Base-by-base conservation (phyloP, 164 flowering plant genomes). In the Taxillus chinensis region DNA sequence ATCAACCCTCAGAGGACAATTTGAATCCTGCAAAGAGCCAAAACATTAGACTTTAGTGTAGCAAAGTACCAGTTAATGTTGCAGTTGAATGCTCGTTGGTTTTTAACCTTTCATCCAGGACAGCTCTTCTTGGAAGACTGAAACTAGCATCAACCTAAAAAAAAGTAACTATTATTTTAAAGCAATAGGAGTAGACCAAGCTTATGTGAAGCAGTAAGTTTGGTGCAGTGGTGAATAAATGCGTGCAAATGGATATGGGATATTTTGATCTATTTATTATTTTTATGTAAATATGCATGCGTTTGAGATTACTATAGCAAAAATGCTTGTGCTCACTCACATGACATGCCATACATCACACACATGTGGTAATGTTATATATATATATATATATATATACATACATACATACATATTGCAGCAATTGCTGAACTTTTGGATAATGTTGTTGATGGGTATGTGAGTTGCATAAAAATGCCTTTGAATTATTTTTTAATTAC, bases 371-470 rank as follows among this genome's bases (percentile, higher is more conserved):
- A 27, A 27, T 27, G 27, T 27, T 27, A 0, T 27, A 0, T 27
- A 27, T 27, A n/a, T n/a, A n/a, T 27, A 0, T 27, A 27, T 27
- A 27, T 27, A 27, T 27, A 27, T 27, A 27, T 27, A 27, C 2
- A 27, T 27, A 27, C 2, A 27, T 27, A 27, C 2, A 59, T 45
- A 10, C 59, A 43, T 15, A 49, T 27, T 74, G 78, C 86, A 91
- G 98, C 98, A 52, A 86, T 91, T 65, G 98, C 96, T 38, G 98
- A 91, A 81, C 95, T 89, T 43, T 54, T 91, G 79, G 96, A 91
- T 59, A 89, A 89, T 82, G 88, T 92, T 8, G 92, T 91, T 57
- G 96, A 86, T 52, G 96, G 27, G 27, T 27, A 27, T 27, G 27
- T 27, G 27, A 27, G 2, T 27, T 27, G 2, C 27, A 2, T 27